These are phyloP conservation scores for Francoa sonchifolia DNA, from an alignment of 441 rosid genomes.

Conservation along the genomic window DNA sequence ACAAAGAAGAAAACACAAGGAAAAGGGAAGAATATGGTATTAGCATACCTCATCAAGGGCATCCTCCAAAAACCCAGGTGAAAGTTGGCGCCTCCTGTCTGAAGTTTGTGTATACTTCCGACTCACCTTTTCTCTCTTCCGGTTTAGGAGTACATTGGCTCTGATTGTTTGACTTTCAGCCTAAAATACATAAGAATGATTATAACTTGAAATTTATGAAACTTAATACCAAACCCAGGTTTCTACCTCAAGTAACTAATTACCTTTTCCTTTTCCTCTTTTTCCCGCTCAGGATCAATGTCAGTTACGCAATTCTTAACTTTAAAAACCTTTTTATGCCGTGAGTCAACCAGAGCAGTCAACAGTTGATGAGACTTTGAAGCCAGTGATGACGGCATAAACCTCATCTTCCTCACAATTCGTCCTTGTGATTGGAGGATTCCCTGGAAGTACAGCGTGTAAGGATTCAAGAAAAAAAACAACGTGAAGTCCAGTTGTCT, in stretches of 20 bases:
- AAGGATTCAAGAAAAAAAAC: conserved; percentile 1
- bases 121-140: conserved; percentile 80
- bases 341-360: conserved; percentile 94
- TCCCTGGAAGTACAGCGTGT: conserved; percentile 39
- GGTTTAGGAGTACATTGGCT: conserved; percentile 73
- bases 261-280: conserved; percentile 94
- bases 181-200: conserved; percentile 27
- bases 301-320: conserved; percentile 92
- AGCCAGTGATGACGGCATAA: conserved; percentile 83
- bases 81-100: conserved; percentile 71
- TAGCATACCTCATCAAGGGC: conserved; percentile 87
- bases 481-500: not conserved
- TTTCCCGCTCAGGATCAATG: conserved; percentile 96
- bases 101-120: conserved; percentile 64
- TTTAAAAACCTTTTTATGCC: conserved; percentile 70
- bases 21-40: conserved; percentile 2
- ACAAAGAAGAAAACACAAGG: conserved; percentile 1
- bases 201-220: conserved; percentile 1
- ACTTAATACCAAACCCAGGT: not conserved
- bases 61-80: conserved; percentile 85
- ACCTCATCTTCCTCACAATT: conserved; percentile 83
- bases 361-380: conserved; percentile 83
- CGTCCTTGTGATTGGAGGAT: conserved; percentile 98
- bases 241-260: conserved; percentile 11
- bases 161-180: conserved; percentile 84